Conservation (phyloP, 257 asterid genomes). For the Gynochthodes officinalis region DNA sequence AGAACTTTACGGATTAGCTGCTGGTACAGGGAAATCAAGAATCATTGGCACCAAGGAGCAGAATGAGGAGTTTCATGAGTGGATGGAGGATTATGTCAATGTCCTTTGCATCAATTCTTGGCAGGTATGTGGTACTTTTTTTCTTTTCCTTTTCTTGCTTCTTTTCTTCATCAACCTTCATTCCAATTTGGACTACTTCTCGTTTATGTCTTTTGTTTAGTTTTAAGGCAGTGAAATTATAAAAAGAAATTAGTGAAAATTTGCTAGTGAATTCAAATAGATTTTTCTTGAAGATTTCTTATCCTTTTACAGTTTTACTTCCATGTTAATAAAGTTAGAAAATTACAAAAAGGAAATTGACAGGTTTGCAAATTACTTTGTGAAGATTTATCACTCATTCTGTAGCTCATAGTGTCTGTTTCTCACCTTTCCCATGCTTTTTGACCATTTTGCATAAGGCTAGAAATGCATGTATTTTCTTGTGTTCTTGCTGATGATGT, state of each 20-base stretch:
- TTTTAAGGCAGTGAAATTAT: background rate
- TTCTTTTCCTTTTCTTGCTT: background rate
- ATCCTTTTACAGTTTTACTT: background rate
- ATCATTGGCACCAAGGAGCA: conserved; percentile 28
- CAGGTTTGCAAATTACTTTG: background rate
- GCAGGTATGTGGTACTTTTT: conserved; percentile 58
- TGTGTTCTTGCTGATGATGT: background rate
- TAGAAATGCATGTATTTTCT: background rate
- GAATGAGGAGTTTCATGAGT: conserved; percentile 39
- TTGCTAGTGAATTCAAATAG: background rate
- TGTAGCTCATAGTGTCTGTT: background rate
- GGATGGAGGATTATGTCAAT: conserved; percentile 72
- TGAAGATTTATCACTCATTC: background rate
- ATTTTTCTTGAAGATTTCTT: background rate
- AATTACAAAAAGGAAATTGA: background rate
- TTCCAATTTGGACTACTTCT: background rate
- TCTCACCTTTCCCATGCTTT: background rate
- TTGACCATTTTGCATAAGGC: background rate
- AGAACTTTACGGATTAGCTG: conserved; percentile 71
- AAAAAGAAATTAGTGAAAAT: background rate
- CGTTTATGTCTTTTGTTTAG: background rate
- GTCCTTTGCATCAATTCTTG: conserved; percentile 92
- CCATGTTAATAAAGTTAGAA: background rate
- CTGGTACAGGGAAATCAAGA: conserved; percentile 51
- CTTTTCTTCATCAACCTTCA: background rate